Evolutionary conservation across 2,329 filamentous ascomycete species (phyloP), one percentile per base, ranked within the genome.

Genomic region (Aspergillus sergii): DNA sequence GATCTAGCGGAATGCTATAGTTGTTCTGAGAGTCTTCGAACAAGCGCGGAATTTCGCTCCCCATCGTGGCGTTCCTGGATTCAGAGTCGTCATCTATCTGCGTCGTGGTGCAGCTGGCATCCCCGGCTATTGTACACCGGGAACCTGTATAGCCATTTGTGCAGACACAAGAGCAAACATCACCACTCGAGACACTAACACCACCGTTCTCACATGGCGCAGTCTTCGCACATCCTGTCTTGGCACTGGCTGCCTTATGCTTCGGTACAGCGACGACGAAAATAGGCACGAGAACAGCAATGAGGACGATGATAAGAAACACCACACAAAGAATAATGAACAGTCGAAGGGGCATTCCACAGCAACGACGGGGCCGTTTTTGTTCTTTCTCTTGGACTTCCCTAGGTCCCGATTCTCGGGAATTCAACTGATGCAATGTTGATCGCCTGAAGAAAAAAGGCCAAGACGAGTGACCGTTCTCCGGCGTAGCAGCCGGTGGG

Each of bases 161-260:
- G 78, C 94, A 99, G 50, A 97, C 88, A 75, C 94, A 99, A 14
- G 89, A 90, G 79, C 94, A 98, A 23, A 85, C 81, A 4, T 87
- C 85, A 61, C 87, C 82, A 19, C 85, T 86, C 23, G 93, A 78
- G 19, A 94, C 86, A 60, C 89, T 93, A 21, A 89, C 88, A 32
- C 94, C 94, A 11, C 92, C 93, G 67, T 98, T 97, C 58, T 86
- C 80, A 73, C 94, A 97, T 0, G 82, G 84, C 16, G 90, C 79
- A 34, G 84, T 84, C 45, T 82, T 78, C 67, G 86, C 83, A 75
- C 93, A 96, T 64, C 65, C 69, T 56, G 58, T 63, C 16, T 39
- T 32, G 11, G 43, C 41, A 28, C 56, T 58, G 48, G 59, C 65
- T 30, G 57, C 50, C 12, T 80, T 78, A 63, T 83, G 78, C 50